Percentiles rank a stretch among this genome's conserved stretches.
These are phyloP conservation scores for Theileria parva DNA, from an alignment of 169 alveolate genomes.

Conservation along the genomic window DNA sequence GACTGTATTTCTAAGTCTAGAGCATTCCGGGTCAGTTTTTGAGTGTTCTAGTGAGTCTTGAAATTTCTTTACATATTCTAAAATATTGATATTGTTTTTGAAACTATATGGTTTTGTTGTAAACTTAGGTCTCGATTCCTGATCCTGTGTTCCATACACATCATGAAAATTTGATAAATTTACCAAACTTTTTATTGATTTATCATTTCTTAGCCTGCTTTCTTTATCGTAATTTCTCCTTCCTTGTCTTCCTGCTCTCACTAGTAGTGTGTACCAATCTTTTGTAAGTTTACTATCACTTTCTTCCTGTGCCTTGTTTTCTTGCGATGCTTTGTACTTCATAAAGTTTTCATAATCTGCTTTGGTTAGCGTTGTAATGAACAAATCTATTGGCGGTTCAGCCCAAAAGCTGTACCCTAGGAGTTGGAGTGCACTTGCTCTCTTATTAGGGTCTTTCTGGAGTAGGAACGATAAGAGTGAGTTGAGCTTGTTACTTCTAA, in stretches of 20 bases:
- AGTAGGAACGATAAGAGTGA: slow-evolving; percentile 63
- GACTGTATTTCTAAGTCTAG: not conserved
- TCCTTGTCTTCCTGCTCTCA: slow-evolving; percentile 23
- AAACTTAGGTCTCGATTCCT: not conserved
- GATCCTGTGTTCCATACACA: slow-evolving; percentile 4
- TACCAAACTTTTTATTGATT: slow-evolving; percentile 6
- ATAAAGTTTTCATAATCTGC: slow-evolving; percentile 31
- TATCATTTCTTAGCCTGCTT: not conserved
- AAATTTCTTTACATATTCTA: slow-evolving; percentile 10
- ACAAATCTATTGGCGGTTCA: slow-evolving; percentile 60
- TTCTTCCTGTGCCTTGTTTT: slow-evolving; percentile 9
- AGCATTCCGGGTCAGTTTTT: not conserved
- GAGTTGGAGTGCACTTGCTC: slow-evolving; percentile 77
- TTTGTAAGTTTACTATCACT: slow-evolving; percentile 4
- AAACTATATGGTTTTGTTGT: not conserved
- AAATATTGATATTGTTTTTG: not conserved
- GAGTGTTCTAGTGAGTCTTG: slow-evolving; percentile 4
- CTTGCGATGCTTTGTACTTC: slow-evolving; percentile 15
- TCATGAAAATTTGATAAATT: slow-evolving; percentile 9
- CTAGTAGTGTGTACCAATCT: slow-evolving; percentile 22
- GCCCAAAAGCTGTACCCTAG: slow-evolving; percentile 70
- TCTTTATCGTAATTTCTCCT: not conserved
- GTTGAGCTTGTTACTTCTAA: slow-evolving; percentile 67
- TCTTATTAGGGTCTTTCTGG: slow-evolving; percentile 68
- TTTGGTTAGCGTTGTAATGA: slow-evolving; percentile 45